Base-by-base conservation (phyloP, 306 rosid genomes). In the Vicia sativa region DNA sequence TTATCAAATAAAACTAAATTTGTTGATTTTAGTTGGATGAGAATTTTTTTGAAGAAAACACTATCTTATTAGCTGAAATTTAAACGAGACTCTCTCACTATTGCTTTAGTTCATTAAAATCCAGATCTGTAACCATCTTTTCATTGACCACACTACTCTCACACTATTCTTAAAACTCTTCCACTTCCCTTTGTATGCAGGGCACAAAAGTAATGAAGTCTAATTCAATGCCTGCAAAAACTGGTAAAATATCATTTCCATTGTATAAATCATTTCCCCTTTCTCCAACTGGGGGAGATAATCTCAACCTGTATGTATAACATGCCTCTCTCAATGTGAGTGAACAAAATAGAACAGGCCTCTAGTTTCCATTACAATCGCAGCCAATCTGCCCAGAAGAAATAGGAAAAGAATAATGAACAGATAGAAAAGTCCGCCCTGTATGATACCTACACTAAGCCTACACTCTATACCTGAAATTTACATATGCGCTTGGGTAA, bases 401-500 rank as follows among this genome's bases (percentile, higher is more conserved):
- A 65, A 42, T 58, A 56, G 59, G 55, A 68, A 64, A 74, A 75
- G 73, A 77, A 80, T 79, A 71, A 72, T 42, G 73, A 84, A 71
- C 45, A 76, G 76, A 75, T 70, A 74, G 74, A 73, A 52, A 81
- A 78, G 81, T 72, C 71, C 68, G 68, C 84, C 80, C 52, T n/a
- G 74, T 68, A 62, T 67, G 57, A 65, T 80, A 67, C 68, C 84
- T 82, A 81, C 50, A 29, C 78, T 73, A 87, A 72, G 62, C 63
- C 86, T 87, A 67, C 29, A 56, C 62, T 83, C 92, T 87, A 81
- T 76, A 76, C 84, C 85, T 64, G 85, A 71, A 87, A 87, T 87
- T 71, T 86, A 87, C 96, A 84, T 11, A 73, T 59, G 79, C 82
- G 87, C 95, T 89, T 80, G 95, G 95, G 80, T 83, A 2, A 2